These are phyloP conservation scores for Botrytis aclada DNA, from an alignment of 2,329 filamentous ascomycete species.

Conservation along the genomic window DNA sequence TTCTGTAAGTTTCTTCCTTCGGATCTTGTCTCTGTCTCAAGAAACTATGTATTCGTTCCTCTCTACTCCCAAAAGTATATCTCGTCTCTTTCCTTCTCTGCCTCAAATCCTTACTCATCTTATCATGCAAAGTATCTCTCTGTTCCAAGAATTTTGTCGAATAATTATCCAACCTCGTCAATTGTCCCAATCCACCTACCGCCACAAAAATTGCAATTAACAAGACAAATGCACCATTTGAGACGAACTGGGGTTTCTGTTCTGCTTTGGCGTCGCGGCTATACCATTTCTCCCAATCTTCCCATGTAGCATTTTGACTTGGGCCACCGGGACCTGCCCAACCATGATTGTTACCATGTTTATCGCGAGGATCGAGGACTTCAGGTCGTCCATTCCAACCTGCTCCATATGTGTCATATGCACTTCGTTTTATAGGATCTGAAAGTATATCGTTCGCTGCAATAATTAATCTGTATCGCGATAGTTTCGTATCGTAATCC, in stretches of 20 bases:
- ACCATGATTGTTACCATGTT: slow-evolving; percentile 23
- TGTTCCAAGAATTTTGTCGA: slow-evolving; percentile 63
- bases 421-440: slow-evolving; percentile 70
- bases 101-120: slow-evolving; percentile 61
- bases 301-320: slow-evolving; percentile 85
- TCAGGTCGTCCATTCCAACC: slow-evolving; percentile 66
- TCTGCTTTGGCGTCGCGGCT: slow-evolving; percentile 46
- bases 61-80: slow-evolving; percentile 50
- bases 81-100: slow-evolving; percentile 51
- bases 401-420: slow-evolving; percentile 77
- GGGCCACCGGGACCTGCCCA: slow-evolving; percentile 43
- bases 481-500: slow-evolving; percentile 64
- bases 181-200: slow-evolving; percentile 69
- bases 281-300: slow-evolving; percentile 90
- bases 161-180: slow-evolving; percentile 62
- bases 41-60: slow-evolving; percentile 74
- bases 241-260: slow-evolving; percentile 63
- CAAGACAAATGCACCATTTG: slow-evolving; percentile 73
- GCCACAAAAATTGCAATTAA: slow-evolving; percentile 68
- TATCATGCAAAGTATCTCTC: slow-evolving; percentile 62
- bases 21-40: slow-evolving; percentile 57
- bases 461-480: slow-evolving; percentile 86
- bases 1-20: slow-evolving; percentile 45
- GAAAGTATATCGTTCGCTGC: slow-evolving; percentile 86
- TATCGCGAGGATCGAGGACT: slow-evolving; percentile 32